These are phyloP conservation scores for Aspergillaceae sp. DNA, from an alignment of 2,329 filamentous ascomycete species.

Conservation along the genomic window DNA sequence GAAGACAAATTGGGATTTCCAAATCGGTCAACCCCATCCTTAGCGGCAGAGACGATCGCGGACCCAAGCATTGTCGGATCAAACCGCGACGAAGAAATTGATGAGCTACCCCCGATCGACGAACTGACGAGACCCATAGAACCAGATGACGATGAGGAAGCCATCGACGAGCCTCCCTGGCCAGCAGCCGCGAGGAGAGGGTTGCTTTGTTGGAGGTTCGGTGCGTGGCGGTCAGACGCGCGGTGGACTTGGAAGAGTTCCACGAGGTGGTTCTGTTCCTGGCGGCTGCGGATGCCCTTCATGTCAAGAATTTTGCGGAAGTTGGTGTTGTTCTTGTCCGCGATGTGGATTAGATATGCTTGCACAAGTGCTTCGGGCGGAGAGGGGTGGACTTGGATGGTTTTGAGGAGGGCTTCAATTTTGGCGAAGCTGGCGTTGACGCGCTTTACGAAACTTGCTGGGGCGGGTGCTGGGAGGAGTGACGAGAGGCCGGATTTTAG, in stretches of 20 bases:
- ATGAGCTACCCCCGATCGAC: no score
- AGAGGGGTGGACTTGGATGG: constrained; percentile 82
- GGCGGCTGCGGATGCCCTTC: constrained; percentile 74
- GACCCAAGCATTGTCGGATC: constrained; percentile 77
- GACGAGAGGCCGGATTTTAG: constrained; percentile 41
- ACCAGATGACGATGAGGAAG: constrained; percentile 21
- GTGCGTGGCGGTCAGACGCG: constrained; percentile 53
- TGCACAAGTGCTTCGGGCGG: constrained; percentile 92
- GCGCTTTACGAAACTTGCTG: constrained; percentile 67
- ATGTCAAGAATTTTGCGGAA: constrained; percentile 94
- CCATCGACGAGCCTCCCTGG: constrained; percentile 35
- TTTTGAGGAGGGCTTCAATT: constrained; percentile 89
- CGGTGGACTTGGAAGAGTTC: constrained; percentile 89
- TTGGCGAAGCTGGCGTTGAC: constrained; percentile 76
- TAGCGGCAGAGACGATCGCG: constrained; percentile 76
- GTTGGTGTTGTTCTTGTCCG: constrained; percentile 84
- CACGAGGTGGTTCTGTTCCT: constrained; percentile 71
- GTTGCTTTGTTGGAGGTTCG: constrained; percentile 59
- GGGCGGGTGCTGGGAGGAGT: constrained; percentile 50
- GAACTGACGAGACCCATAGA: constrained; percentile 12
- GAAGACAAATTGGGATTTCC: constrained; percentile 46
- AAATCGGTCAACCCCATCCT: constrained; percentile 72
- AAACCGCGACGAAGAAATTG: constrained; percentile 51
- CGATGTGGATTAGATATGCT: constrained; percentile 95
- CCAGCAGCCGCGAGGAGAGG: constrained; percentile 55